Evolutionary conservation across 371 early-diverging fungal genomes (phyloP).

Genomic region (Mortierella sp.): DNA sequence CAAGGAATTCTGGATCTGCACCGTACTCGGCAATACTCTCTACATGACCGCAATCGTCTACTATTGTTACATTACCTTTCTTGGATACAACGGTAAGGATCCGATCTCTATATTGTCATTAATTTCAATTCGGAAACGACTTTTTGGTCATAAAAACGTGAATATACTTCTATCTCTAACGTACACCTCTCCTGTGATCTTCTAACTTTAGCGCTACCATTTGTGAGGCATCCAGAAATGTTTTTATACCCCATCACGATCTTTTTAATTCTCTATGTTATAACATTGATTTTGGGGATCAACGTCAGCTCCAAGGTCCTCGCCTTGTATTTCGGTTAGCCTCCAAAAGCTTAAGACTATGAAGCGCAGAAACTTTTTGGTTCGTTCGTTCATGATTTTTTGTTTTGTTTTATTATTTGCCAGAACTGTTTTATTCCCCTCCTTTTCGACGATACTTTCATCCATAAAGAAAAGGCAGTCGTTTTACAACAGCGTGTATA

Average conservation of each 20-base stretch:
- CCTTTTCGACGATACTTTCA: neutral
- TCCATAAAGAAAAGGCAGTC: neutral
- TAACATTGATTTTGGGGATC: conserved; percentile 84
- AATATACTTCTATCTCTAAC: neutral
- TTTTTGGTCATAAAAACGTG: neutral
- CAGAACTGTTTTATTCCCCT: no score
- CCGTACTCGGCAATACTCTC: conserved; percentile 87
- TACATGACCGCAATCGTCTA: conserved; percentile 80
- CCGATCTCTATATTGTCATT: neutral
- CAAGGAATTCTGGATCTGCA: conserved; percentile 78
- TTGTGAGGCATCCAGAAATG: conserved; percentile 86
- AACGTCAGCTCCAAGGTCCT: conserved; percentile 82
- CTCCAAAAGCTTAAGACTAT: neutral
- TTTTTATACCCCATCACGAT: conserved; percentile 89
- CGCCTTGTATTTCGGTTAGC: conserved; percentile 74
- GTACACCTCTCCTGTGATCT: conserved; percentile 1
- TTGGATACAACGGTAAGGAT: conserved; percentile 85
- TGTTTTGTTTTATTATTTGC: neutral
- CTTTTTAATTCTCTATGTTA: conserved; percentile 71
- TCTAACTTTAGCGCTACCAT: conserved; percentile 80
- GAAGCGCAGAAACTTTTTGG: neutral
- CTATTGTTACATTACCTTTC: conserved; percentile 88
- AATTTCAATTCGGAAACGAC: neutral
- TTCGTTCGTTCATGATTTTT: neutral
- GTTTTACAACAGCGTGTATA: neutral